A percentile compares a stretch with the other conserved stretches of the same genome.
These are phyloP conservation scores for Agapanthus africanus DNA, from an alignment of 106 monocot species.

Conservation along the genomic window DNA sequence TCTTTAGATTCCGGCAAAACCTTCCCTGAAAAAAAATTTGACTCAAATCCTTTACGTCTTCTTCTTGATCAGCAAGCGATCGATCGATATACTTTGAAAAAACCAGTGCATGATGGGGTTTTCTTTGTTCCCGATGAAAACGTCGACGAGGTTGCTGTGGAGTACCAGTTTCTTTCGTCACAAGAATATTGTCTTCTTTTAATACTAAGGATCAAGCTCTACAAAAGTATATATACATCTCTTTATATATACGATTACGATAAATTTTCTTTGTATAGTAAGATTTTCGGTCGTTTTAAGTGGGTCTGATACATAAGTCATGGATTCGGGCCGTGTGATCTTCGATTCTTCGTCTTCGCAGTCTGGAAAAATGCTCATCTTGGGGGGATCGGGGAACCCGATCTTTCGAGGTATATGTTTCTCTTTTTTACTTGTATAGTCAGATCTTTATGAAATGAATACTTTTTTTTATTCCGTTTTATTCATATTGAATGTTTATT, in stretches of 20 bases:
- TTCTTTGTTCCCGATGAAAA: conserved; percentile 80
- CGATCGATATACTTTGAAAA: neutral
- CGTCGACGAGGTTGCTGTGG: conserved; percentile 72
- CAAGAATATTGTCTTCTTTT: conserved; percentile 45
- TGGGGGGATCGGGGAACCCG: conserved; percentile 26
- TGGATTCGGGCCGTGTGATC: conserved; percentile 54
- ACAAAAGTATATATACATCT: neutral
- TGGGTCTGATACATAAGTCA: conserved; percentile 2
- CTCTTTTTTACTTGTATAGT: no score
- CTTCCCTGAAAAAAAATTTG: neutral
- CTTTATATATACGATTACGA: conserved; percentile 3
- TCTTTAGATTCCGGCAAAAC: conserved; percentile 7
- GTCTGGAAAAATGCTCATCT: conserved; percentile 30
- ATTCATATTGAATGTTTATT: no score
- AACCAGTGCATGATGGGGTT: conserved; percentile 74
- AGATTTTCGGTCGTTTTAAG: no score
- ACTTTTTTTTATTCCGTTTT: neutral
- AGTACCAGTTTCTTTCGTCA: conserved; percentile 94
- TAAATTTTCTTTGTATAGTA: conserved; percentile 2
- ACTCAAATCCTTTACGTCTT: no score
- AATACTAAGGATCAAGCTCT: no score
- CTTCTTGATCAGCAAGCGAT: no score
- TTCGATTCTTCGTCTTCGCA: conserved; percentile 38
- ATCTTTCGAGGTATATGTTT: conserved; percentile 33
- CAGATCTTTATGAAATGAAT: neutral